phyloP scores from a whole-genome alignment of 306 rosid genomes.

The Amphicarpaea edgeworthii region DNA sequence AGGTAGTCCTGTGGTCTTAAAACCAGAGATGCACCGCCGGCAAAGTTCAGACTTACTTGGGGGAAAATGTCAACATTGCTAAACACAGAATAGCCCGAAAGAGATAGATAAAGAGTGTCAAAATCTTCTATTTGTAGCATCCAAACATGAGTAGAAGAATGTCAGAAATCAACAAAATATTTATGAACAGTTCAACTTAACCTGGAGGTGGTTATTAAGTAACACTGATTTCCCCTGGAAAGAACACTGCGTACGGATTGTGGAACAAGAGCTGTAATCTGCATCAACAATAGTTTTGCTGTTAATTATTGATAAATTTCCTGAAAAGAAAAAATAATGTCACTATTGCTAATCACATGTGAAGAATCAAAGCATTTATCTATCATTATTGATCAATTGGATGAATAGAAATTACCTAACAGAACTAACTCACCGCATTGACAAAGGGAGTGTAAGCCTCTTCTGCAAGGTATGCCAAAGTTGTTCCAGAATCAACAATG shows the following conservation, averaged over 20 bases:
- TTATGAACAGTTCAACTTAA: constrained; percentile 58
- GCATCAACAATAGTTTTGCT: constrained; percentile 34
- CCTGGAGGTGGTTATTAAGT: constrained; percentile 65
- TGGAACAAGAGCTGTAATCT: constrained; percentile 65
- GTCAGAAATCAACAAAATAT: constrained; percentile 25
- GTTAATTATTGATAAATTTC: constrained; percentile 27
- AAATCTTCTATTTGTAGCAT: constrained; percentile 18
- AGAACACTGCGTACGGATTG: constrained; percentile 60
- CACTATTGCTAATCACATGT: constrained; percentile 9
- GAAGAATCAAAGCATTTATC: constrained; percentile 33
- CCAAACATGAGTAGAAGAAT: constrained; percentile 32
- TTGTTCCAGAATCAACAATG: constrained; percentile 92
- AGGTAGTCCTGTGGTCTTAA: constrained; percentile 90
- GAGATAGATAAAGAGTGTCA: constrained; percentile 41
- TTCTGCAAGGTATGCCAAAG: constrained; percentile 90
- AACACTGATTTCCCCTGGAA: constrained; percentile 76
- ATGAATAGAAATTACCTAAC: constrained; percentile 32
- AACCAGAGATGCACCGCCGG: constrained; percentile 79
- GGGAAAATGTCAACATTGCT: constrained; percentile 77
- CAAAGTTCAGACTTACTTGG: constrained; percentile 85
- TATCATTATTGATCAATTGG: constrained; percentile 24
- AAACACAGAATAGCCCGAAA: constrained; percentile 38
- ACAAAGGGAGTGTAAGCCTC: constrained; percentile 73
- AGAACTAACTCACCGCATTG: constrained; percentile 74
- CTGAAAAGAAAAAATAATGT: constrained; percentile 3